These are phyloP conservation scores for Ophiobolus disseminans DNA, from an alignment of 2,329 filamentous ascomycete species.

Conservation along the genomic window DNA sequence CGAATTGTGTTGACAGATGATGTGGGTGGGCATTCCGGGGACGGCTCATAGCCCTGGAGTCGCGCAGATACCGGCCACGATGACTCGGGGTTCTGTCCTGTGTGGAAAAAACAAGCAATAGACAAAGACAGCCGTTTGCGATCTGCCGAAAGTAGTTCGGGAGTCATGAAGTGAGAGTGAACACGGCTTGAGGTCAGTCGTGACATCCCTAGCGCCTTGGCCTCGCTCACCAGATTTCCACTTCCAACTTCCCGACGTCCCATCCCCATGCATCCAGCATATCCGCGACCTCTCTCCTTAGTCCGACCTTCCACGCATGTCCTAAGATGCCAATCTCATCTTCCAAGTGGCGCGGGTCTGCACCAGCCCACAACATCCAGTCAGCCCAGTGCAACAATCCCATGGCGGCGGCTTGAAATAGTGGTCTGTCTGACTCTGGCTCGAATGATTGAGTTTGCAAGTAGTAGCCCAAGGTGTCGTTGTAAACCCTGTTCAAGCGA, in stretches of 20 bases:
- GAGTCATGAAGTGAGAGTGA: too few species aligned
- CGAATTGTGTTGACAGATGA: too few species aligned
- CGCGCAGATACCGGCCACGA: too few species aligned
- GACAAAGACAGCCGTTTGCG: too few species aligned
- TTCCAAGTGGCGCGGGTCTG: conserved; percentile 1
- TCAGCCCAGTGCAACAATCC: conserved; percentile 1
- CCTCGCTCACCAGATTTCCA: too few species aligned
- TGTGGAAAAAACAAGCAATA: too few species aligned
- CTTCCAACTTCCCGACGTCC: background rate
- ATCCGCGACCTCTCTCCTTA: background rate
- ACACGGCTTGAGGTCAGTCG: too few species aligned
- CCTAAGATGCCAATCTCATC: background rate
- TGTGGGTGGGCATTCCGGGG: too few species aligned
- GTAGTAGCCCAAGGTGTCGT: background rate
- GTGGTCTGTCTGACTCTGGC: background rate
- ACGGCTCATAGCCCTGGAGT: too few species aligned
- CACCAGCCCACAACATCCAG: conserved; percentile 4
- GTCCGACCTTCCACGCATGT: background rate
- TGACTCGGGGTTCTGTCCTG: too few species aligned
- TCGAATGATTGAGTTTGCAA: background rate
- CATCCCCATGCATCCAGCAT: background rate
- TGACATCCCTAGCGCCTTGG: too few species aligned
- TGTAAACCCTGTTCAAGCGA: background rate
- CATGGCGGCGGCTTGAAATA: background rate
- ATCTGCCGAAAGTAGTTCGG: too few species aligned